Evolutionary conservation across 169 alveolate genomes (phyloP).

Genomic region (Eimeria sp.): DNA sequence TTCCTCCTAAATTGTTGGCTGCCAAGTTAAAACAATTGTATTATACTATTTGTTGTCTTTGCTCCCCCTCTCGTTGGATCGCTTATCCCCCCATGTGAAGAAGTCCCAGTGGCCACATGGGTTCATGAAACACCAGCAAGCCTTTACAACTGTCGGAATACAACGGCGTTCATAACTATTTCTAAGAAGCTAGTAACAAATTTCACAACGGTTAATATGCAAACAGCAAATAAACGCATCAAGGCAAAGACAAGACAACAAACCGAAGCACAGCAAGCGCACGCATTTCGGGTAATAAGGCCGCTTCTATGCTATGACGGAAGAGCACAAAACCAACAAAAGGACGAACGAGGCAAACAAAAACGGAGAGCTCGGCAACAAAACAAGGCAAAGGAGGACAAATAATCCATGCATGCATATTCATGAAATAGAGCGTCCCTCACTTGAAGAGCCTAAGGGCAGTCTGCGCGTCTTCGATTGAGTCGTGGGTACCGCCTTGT

Average conservation of each 20-base stretch:
- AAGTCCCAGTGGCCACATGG: background rate
- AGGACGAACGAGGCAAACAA: too few species aligned
- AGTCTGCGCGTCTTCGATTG: conserved; percentile 91
- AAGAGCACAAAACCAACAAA: background rate
- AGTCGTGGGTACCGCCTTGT: conserved; percentile 90
- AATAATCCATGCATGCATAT: background rate
- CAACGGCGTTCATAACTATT: background rate
- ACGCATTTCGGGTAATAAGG: too few species aligned
- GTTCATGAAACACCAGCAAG: background rate
- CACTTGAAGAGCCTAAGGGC: conserved; percentile 89
- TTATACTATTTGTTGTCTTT: background rate
- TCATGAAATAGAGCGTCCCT: background rate
- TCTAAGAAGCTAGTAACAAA: background rate
- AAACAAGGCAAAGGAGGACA: background rate
- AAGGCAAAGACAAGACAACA: background rate
- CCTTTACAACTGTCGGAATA: background rate
- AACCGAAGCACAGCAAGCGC: background rate
- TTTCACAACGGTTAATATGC: background rate
- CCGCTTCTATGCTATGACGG: background rate
- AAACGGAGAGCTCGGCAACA: too few species aligned
- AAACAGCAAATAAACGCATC: background rate
- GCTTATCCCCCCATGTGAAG: background rate
- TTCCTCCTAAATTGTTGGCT: background rate
- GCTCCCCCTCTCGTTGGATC: background rate
- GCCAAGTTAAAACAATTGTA: background rate